These are phyloP conservation scores for Kurtzmaniella quercitrusa DNA, from an alignment of 1,139 yeast species.

Conservation along the genomic window DNA sequence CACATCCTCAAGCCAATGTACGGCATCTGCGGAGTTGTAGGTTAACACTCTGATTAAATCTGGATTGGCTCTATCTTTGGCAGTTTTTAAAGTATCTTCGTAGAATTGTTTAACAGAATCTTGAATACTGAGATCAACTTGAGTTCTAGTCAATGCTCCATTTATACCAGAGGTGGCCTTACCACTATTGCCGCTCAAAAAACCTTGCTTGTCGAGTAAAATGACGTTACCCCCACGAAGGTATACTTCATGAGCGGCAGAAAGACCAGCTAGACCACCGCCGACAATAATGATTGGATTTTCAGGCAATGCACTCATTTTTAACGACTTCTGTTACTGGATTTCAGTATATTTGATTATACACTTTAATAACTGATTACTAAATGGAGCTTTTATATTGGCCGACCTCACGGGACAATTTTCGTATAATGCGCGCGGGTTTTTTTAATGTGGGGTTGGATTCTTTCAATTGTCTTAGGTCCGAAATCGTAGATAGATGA, in stretches of 20 bases:
- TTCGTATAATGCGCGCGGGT: not conserved
- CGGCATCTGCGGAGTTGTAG: constrained; percentile 54
- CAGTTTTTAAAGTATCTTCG: constrained; percentile 63
- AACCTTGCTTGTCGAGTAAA: constrained; percentile 58
- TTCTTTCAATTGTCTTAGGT: too few relatives aligned
- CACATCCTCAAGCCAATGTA: constrained; percentile 67
- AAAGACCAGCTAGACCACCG: constrained; percentile 75
- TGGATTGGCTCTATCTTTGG: constrained; percentile 58
- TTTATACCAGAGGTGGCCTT: constrained; percentile 83
- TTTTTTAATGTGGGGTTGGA: not conserved
- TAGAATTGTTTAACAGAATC: constrained; percentile 61
- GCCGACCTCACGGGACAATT: not conserved
- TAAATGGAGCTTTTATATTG: constrained; percentile 2
- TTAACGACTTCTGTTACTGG: not conserved
- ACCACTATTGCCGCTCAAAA: constrained; percentile 74
- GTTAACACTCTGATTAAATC: constrained; percentile 49
- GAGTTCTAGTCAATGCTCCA: constrained; percentile 67
- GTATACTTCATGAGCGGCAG: constrained; percentile 69
- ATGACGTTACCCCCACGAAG: constrained; percentile 54
- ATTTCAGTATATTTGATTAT: not conserved
- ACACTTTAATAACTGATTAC: not conserved
- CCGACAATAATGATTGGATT: constrained; percentile 65
- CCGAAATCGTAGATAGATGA: not conserved
- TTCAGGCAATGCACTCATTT: constrained; percentile 16
- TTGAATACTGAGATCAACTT: constrained; percentile 41